Conservation (phyloP, 108 stramenopile species). For the Skeletonema grethae region DNA sequence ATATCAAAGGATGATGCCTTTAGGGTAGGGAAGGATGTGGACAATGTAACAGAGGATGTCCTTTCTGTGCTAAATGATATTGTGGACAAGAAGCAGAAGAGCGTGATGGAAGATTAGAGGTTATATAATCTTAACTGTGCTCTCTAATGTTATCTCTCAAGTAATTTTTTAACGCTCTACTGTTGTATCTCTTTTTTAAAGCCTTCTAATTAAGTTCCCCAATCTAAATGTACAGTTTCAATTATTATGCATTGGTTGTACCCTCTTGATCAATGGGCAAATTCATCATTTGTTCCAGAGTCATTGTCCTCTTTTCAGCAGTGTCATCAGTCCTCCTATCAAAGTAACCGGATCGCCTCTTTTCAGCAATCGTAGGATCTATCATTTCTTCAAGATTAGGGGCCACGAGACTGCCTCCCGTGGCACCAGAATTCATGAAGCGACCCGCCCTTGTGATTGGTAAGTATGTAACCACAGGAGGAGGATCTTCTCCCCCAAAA, state of each 20-base stretch:
- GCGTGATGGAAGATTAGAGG: conserved; percentile 72
- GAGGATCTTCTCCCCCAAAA: conserved; percentile 24
- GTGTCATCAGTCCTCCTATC: conserved; percentile 23
- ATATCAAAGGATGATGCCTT: conserved; percentile 90
- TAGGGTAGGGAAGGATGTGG: conserved; percentile 77
- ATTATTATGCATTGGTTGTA: neutral
- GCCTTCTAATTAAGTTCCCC: conserved; percentile 2
- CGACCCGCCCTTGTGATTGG: conserved; percentile 20
- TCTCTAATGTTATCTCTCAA: neutral
- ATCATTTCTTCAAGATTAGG: conserved; percentile 51
- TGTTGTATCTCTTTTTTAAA: conserved; percentile 10
- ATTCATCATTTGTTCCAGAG: conserved; percentile 32
- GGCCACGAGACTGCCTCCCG: conserved; percentile 10
- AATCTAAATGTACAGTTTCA: conserved; percentile 9
- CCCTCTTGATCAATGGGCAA: conserved; percentile 13
- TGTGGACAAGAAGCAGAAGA: conserved; percentile 76
- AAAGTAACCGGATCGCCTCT: conserved; percentile 38
- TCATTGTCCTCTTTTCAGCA: conserved; percentile 36
- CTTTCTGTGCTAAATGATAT: conserved; percentile 59
- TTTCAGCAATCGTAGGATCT: conserved; percentile 46
- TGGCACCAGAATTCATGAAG: neutral
- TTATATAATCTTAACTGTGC: neutral
- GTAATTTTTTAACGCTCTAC: conserved; percentile 1
- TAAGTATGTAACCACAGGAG: conserved; percentile 31
- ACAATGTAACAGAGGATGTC: conserved; percentile 71